These are phyloP conservation scores for Ceriops tagal DNA, from an alignment of 345 rosid genomes.

Conservation along the genomic window DNA sequence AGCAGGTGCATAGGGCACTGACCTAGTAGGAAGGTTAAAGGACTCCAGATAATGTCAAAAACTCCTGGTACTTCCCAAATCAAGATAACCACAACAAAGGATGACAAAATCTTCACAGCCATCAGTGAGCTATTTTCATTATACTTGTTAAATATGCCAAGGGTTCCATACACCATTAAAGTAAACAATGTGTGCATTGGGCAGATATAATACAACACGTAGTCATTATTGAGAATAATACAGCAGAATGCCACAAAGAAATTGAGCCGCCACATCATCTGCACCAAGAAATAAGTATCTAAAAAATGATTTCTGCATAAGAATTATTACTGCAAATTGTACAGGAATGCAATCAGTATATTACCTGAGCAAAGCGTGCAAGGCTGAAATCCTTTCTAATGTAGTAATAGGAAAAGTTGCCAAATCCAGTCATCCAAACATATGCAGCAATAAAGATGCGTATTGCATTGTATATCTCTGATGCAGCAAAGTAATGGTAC, in stretches of 20 bases:
- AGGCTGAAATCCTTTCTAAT: slow-evolving; percentile 90
- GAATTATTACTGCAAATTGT: not conserved
- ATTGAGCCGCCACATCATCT: slow-evolving; percentile 99
- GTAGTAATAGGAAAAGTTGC: slow-evolving; percentile 94
- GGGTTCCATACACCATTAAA: slow-evolving; percentile 88
- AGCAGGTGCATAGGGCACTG: slow-evolving; percentile 23
- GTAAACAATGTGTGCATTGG: slow-evolving; percentile 99
- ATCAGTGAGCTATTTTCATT: slow-evolving; percentile 91
- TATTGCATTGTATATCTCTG: slow-evolving; percentile 89
- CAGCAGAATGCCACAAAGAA: slow-evolving; percentile 89
- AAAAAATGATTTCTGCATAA: not conserved
- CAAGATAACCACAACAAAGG: slow-evolving; percentile 74
- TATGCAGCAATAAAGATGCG: slow-evolving; percentile 96
- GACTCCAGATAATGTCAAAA: slow-evolving; percentile 76
- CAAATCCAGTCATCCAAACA: slow-evolving; percentile 99
- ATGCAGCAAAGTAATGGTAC: slow-evolving; percentile 98
- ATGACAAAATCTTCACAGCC: slow-evolving; percentile 69
- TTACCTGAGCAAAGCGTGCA: slow-evolving; percentile 91
- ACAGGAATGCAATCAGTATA: slow-evolving; percentile 2
- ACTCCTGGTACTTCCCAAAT: slow-evolving; percentile 92
- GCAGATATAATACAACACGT: slow-evolving; percentile 91
- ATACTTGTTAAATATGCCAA: slow-evolving; percentile 77
- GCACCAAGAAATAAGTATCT: slow-evolving; percentile 32
- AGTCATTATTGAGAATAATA: slow-evolving; percentile 87
- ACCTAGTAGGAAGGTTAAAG: slow-evolving; percentile 73